Evolutionary conservation across 805 yeast species (phyloP), one percentile per base, ranked within the genome.

Genomic region (Candida nanaspora): DNA sequence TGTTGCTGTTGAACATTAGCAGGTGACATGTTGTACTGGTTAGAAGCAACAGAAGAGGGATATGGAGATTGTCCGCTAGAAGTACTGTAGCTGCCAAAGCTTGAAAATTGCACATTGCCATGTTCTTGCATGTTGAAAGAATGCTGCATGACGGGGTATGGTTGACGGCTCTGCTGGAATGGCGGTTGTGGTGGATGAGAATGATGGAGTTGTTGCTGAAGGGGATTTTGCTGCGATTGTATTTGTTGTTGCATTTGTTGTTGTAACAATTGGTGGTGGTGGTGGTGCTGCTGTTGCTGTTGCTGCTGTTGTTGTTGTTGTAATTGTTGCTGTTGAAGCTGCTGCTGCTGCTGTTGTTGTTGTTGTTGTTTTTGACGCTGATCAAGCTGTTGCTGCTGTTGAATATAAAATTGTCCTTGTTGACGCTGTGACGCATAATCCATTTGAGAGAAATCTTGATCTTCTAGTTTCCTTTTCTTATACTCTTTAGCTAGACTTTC

Each of bases 261-360:
- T 22, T 19, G 21, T 14, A 26, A 33, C 5, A 9, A 14, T 6
- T 31, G 38, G 33, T 16, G 28, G 30, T 31, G 41, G n/a, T 4
- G 40, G 20, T n/a, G 40, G 32, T 20, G 40, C 16, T 42, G 41
- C 6, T 32, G 26, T 10, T 39, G 41, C 3, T 31, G 41, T 21
- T 38, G 38, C 7, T 28, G 20, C n/a, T 33, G 41, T 15, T 39
- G 22, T 39, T 44, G 11, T 41, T 38, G 28, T 46, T 37, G 34
- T 8, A 5, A 18, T 32, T 22, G 23, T 26, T 26, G 21, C 36
- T 31, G 30, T 28, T 6, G 13, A 14, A 14, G 30, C n/a, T 6
- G 30, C n/a, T 28, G 30, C 30, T 6, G 30, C n/a, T 28, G 10
- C n/a, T n/a, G 32, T n/a, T 29, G 32, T 29, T 29, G 32, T 29